These are phyloP conservation scores for Mycosarcoma maydis DNA, from an alignment of 1,284 basidiomycete species.

Conservation along the genomic window DNA sequence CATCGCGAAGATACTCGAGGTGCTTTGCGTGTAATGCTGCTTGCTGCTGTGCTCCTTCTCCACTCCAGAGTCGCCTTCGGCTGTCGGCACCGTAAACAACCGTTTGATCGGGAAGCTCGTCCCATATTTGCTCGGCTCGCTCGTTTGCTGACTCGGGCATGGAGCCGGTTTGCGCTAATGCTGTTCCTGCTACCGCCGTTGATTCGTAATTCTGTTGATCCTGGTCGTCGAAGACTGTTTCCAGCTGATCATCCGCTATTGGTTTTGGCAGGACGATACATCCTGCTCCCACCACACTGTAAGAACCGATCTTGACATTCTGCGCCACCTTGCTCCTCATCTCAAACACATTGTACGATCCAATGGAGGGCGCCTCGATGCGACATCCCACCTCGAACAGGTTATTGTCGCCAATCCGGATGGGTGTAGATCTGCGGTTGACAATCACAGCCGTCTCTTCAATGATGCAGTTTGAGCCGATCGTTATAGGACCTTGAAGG, in stretches of 20 bases:
- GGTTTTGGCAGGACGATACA: constrained; percentile 68
- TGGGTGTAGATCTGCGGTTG: constrained; percentile 74
- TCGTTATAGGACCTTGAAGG: constrained; percentile 82
- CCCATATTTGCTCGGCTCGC: constrained; percentile 12
- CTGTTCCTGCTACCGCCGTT: background rate
- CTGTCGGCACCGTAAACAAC: constrained; percentile 82
- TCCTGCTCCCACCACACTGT: constrained; percentile 82
- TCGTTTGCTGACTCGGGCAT: background rate
- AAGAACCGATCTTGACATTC: constrained; percentile 78
- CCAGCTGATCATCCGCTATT: constrained; percentile 16
- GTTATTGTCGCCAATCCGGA: constrained; percentile 90
- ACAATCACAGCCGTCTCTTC: constrained; percentile 89
- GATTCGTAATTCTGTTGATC: background rate
- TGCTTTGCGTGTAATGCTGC: constrained; percentile 84
- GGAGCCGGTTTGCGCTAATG: background rate
- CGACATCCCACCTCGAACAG: constrained; percentile 91
- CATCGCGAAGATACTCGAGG: constrained; percentile 84
- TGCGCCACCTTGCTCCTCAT: constrained; percentile 81
- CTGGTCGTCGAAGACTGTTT: constrained; percentile 16
- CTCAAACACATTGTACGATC: constrained; percentile 84
- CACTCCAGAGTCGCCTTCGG: constrained; percentile 82
- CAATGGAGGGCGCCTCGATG: constrained; percentile 85
- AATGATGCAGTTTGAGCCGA: constrained; percentile 87
- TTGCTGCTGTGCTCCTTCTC: constrained; percentile 83
- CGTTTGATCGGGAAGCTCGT: constrained; percentile 83